A percentile compares a stretch with the other conserved stretches of the same genome.
phyloP scores from a whole-genome alignment of 768 basidiomycete genomes.

The Porpolomopsis calyptriformis region DNA sequence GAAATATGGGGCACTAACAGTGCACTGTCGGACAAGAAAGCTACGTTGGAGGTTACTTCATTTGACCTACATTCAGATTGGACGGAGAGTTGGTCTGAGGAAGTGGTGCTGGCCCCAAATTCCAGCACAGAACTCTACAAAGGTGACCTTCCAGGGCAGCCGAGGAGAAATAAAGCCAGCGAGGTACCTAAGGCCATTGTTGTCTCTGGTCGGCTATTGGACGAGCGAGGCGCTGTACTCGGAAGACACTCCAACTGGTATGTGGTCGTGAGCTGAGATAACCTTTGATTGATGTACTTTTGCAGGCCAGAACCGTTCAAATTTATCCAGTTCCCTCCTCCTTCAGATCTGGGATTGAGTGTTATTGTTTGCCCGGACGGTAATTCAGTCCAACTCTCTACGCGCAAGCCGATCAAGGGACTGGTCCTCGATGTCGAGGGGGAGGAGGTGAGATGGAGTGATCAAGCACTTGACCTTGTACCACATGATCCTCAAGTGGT shows the following conservation, averaged over 20 bases:
- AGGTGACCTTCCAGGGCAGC: constrained; percentile 63
- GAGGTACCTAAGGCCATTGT: constrained; percentile 60
- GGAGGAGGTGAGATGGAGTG: constrained; percentile 67
- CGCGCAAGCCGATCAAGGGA: constrained; percentile 73
- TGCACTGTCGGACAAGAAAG: constrained; percentile 46
- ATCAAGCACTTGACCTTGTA: constrained; percentile 86
- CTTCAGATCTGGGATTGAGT: constrained; percentile 47
- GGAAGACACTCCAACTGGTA: constrained; percentile 71
- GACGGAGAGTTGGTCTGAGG: constrained; percentile 39
- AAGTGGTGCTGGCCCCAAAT: constrained; percentile 55
- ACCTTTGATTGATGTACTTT: neutral
- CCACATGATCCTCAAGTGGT: constrained; percentile 76
- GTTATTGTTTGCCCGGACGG: constrained; percentile 42
- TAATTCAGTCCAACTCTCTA: constrained; percentile 46
- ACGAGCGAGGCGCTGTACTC: constrained; percentile 44
- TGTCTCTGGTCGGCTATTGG: constrained; percentile 58
- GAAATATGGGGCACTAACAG: constrained; percentile 88
- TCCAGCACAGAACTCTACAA: constrained; percentile 76
- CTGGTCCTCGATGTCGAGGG: constrained; percentile 72
- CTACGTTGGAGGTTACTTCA: constrained; percentile 50
- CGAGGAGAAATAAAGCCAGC: constrained; percentile 51
- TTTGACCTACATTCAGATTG: constrained; percentile 60
- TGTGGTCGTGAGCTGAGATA: no score
- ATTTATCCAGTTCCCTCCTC: constrained; percentile 70
- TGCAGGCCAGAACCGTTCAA: constrained; percentile 92